Percentiles rank a stretch among this genome's conserved stretches.
Evolutionary conservation across 139 green algal genomes (phyloP).

Genomic region (Tetraselmis chui): DNA sequence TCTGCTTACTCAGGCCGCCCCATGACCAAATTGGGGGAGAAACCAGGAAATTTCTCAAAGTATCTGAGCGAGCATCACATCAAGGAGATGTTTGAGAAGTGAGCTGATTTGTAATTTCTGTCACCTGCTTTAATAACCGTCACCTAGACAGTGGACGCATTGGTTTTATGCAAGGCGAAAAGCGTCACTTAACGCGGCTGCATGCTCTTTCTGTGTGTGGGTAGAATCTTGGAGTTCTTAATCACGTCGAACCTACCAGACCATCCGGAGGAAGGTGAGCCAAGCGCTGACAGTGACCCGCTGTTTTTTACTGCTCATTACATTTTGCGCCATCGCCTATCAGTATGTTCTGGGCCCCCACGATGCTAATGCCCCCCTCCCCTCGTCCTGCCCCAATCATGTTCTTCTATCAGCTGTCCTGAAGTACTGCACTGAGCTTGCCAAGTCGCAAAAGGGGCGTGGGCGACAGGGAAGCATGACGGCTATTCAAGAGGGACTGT

Average conservation of each 20-base stretch:
- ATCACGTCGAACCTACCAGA: not conserved
- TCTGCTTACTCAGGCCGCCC: too few species aligned
- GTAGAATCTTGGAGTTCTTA: not conserved
- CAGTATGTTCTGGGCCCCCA: too few species aligned
- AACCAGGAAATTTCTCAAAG: not conserved
- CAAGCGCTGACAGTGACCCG: not conserved
- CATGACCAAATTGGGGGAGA: not conserved
- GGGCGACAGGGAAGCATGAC: not conserved
- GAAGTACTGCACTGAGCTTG: not conserved
- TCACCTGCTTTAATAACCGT: too few species aligned
- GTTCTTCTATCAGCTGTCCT: not conserved
- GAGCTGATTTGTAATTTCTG: too few species aligned
- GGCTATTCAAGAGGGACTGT: not conserved
- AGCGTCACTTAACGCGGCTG: too few species aligned
- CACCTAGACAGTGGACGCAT: too few species aligned
- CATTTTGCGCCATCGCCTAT: not conserved
- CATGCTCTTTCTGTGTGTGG: too few species aligned
- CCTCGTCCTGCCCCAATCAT: not conserved
- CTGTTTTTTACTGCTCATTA: not conserved
- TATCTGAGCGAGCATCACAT: not conserved
- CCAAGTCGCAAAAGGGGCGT: not conserved
- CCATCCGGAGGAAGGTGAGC: not conserved
- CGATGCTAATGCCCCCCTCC: too few species aligned
- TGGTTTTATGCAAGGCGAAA: too few species aligned
- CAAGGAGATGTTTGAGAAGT: not conserved